Percentiles rank a stretch among this genome's conserved stretches.
Conservation (phyloP, 2,329 filamentous ascomycete species). For the Xylariaceae sp. region DNA sequence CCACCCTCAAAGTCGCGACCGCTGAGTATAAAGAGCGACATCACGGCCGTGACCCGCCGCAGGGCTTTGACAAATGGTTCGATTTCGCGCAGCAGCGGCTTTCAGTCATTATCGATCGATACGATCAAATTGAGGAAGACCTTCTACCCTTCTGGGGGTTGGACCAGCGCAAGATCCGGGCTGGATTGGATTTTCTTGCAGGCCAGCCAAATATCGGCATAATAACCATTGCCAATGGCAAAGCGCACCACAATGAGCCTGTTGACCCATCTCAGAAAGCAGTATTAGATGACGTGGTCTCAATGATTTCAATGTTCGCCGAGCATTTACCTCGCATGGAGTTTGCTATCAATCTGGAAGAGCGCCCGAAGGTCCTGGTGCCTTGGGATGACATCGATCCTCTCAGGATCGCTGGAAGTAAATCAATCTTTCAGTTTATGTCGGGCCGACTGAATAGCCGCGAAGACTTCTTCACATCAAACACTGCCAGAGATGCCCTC, state of each 20-base stretch:
- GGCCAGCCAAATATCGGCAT: slow-evolving; percentile 36
- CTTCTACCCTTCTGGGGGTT: slow-evolving; percentile 73
- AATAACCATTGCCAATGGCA: slow-evolving; percentile 56
- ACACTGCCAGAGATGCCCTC: too few species aligned
- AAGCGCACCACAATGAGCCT: slow-evolving; percentile 37
- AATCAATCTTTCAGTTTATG: slow-evolving; percentile 37
- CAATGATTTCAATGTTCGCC: slow-evolving; percentile 65
- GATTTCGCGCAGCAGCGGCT: slow-evolving; percentile 62
- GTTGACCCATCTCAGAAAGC: slow-evolving; percentile 24
- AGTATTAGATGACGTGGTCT: slow-evolving; percentile 39
- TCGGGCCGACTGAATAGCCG: slow-evolving; percentile 36
- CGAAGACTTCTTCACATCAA: slow-evolving; percentile 4
- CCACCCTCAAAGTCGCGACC: slow-evolving; percentile 38
- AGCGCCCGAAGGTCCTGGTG: slow-evolving; percentile 65
- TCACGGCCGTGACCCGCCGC: slow-evolving; percentile 64
- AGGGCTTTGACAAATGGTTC: slow-evolving; percentile 80
- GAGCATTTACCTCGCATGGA: slow-evolving; percentile 75
- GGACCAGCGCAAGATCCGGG: slow-evolving; percentile 58
- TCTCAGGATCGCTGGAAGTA: slow-evolving; percentile 21
- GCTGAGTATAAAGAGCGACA: slow-evolving; percentile 44
- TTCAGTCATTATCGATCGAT: slow-evolving; percentile 71
- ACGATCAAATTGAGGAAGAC: slow-evolving; percentile 68
- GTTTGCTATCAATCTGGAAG: slow-evolving; percentile 72
- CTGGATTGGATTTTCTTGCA: slow-evolving; percentile 38
- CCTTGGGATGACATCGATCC: slow-evolving; percentile 55